Base-by-base conservation (phyloP, 1,284 basidiomycete genomes). In the Leccinum pachyderme region DNA sequence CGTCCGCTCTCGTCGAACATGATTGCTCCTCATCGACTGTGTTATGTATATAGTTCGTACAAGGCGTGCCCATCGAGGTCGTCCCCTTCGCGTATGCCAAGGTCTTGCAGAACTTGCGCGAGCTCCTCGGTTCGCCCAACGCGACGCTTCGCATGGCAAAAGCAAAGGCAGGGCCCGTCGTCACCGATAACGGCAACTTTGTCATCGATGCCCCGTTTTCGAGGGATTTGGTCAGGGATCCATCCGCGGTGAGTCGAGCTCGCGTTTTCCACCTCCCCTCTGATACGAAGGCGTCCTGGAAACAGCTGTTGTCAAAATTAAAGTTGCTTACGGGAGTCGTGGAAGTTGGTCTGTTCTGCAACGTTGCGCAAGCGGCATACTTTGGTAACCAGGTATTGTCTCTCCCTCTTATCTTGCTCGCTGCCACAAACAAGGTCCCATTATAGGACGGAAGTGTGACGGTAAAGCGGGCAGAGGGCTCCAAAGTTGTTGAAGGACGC, bases 271-370 rank as follows among this genome's bases (percentile, higher is more conserved):
- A 7, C 18, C 12, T 8, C 9, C 35, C 9, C 28, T 35, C 24
- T 63, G 27, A 60, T 33, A 2, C 6, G 27, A 13, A n/a, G 15
- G n/a, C 5, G 8, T 1, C 29, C 11, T n/a, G 45, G 33, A 18
- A 47, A 15, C 56, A 93, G 89, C 77, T 94, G 35, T 74, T 93
- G 72, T 72, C 73, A 9, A 76, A 78, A 58, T 87, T 95, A 68
- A 95, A 94, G 77, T 83, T 95, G 81, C 78, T 97, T 52, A 98
- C 96, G 1, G 96, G 97, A 55, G 94, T 99, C 11, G 90, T 98
- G 31, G 96, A 99, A 73, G 97, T 98, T 32, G 97, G 97, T 0
- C 74, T 99, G 24, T 99, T 99, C 79, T 95, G 92, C 69, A 78
- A 86, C 53, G 89, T 98, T 81, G 93, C 91, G n/a, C 84, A 89